Percentiles rank a stretch among this genome's conserved stretches.
Conservation (phyloP, 768 basidiomycete genomes). For the Hericium erinaceus region DNA sequence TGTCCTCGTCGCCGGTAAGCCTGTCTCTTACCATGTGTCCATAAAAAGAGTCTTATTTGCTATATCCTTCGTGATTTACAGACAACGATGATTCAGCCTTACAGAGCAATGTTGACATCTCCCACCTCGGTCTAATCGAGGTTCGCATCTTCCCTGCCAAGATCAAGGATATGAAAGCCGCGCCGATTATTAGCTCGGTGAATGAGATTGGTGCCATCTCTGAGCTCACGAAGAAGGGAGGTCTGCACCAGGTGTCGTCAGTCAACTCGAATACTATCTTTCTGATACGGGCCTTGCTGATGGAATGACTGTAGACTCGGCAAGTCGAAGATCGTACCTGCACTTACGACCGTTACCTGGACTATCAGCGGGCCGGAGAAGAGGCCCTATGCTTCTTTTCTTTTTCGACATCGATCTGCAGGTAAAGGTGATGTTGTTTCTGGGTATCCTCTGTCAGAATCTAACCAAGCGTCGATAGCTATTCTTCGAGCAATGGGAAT, state of each 20-base stretch:
- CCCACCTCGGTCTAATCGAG: neutral
- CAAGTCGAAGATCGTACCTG: too few relatives aligned
- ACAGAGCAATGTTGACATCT: neutral
- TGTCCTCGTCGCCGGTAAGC: neutral
- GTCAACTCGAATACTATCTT: neutral
- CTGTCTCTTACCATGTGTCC: neutral
- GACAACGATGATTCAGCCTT: neutral
- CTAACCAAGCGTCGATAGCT: neutral
- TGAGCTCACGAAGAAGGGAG: neutral
- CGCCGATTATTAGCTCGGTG: neutral
- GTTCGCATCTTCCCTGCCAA: neutral
- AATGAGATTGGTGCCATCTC: neutral
- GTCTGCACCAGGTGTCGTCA: neutral
- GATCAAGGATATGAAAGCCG: too few relatives aligned
- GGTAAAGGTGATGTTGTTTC: neutral
- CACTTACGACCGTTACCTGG: neutral
- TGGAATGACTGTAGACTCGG: too few relatives aligned
- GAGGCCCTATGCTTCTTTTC: neutral
- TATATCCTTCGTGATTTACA: neutral
- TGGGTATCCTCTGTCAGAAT: too few relatives aligned
- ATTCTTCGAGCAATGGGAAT: neutral
- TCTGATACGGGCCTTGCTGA: too few relatives aligned
- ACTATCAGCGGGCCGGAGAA: neutral
- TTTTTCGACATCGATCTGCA: neutral
- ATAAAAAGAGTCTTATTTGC: too few relatives aligned